Evolutionary conservation across 768 basidiomycete genomes (phyloP), one percentile per base, ranked within the genome.

Genomic region (Lactarius indigo): DNA sequence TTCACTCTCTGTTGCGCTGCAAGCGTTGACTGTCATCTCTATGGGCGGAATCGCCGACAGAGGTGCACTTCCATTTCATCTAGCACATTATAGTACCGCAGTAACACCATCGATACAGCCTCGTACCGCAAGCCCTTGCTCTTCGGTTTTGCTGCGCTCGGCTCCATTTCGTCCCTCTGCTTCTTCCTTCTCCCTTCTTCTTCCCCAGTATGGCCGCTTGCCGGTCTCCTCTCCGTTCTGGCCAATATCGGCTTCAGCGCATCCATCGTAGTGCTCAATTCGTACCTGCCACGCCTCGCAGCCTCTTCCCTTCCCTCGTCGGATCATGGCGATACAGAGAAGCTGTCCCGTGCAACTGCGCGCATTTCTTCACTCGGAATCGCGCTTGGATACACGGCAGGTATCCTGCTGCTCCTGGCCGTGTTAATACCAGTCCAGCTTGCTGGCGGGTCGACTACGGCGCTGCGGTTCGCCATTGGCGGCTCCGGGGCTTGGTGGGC

Each of bases 1-100:
- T 76, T 97, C 96, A 0, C 79, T 87, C 17, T 93, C 92, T 0
- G 96, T 98, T 1, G 89, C 90, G 0, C 76, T 96, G 0, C 96
- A 98, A 74, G 96, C 95, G 0, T 72, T 98, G n/a, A 92, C 90
- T 0, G 94, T 99, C 44, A 94, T 99, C 63, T 95, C 96, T 6
- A 91, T 97, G 83, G 93, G 94, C 8, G 87, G 87, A 18, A 87
- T 96, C 63, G 96, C 96, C 1, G 94, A 98, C 77, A 86, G 91
- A 68, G 87, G 94, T 96, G 71, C 65, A 91, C 81, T 52, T 50
- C 39, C 28, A 59, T 39, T 18, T 31, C 30, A 15, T 23, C 0
- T 55, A 30, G 4, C 1, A 44, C 23, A 18, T n/a, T 3, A 12
- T 35, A 12, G 1, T 20, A 5, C 3, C 23, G 3, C 12, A 23